Evolutionary conservation across 1,139 yeast species (phyloP).

Genomic region (Protomyces pachydermus): DNA sequence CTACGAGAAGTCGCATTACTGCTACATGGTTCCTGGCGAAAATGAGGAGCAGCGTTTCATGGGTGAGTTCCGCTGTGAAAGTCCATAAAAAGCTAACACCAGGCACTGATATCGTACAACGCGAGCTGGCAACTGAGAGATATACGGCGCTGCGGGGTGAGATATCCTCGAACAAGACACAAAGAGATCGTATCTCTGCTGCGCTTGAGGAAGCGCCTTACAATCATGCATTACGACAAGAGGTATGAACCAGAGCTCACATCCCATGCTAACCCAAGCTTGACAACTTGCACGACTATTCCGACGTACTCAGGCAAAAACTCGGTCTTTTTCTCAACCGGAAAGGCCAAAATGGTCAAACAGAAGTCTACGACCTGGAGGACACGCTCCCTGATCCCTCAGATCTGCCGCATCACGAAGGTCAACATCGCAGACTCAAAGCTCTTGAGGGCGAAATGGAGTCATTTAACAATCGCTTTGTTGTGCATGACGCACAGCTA

Average conservation of each 20-base stretch:
- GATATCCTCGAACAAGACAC: background rate
- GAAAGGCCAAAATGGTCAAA: background rate
- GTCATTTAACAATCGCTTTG: conserved; percentile 66
- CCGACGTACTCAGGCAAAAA: background rate
- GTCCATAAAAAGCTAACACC: background rate
- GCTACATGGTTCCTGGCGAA: conserved; percentile 46
- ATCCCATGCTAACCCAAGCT: background rate
- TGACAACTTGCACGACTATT: background rate
- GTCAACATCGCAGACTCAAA: background rate
- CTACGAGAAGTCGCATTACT: conserved; percentile 59
- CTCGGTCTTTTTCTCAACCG: background rate
- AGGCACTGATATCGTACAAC: background rate
- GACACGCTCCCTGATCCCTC: background rate
- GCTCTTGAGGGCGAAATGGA: conserved; percentile 4
- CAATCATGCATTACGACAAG: background rate
- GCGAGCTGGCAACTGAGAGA: background rate
- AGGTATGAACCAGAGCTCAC: background rate
- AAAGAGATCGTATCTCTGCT: background rate
- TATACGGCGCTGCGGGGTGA: background rate
- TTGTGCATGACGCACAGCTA: conserved; percentile 68
- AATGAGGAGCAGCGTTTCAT: conserved; percentile 25
- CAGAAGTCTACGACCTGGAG: too few relatives aligned
- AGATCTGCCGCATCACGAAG: background rate
- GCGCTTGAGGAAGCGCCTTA: background rate
- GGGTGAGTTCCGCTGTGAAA: background rate